A percentile compares a stretch with the other conserved stretches of the same genome.
These are phyloP conservation scores for Theobroma grandiflorum DNA, from an alignment of 441 rosid genomes.

Conservation along the genomic window DNA sequence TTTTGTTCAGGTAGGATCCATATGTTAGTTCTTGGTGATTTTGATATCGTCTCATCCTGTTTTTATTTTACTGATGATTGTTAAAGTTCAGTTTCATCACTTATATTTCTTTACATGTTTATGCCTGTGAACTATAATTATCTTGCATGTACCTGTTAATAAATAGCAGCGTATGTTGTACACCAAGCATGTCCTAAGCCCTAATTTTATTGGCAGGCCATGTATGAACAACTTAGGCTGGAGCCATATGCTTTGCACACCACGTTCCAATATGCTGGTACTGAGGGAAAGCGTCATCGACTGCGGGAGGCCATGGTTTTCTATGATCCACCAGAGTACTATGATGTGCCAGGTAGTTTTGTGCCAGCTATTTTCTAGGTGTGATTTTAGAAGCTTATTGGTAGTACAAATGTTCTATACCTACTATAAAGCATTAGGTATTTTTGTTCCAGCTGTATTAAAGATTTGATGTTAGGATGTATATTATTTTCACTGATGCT, in stretches of 20 bases:
- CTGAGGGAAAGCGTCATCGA: conserved; percentile 98
- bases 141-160: conserved; percentile 22
- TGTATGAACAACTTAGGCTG: conserved; percentile 87
- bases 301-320: conserved; percentile 92
- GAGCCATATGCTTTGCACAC: conserved; percentile 98
- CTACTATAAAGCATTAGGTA: not conserved
- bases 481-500: conserved; percentile 12
- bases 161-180: conserved; percentile 12
- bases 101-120: not conserved
- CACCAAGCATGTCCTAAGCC: conserved; percentile 30
- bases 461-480: conserved; percentile 15
- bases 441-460: not conserved
- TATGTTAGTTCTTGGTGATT: conserved; percentile 17
- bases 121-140: conserved; percentile 19
- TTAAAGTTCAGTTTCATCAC: not conserved
- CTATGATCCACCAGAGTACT: conserved; percentile 93
- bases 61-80: conserved; percentile 8
- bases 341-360: conserved; percentile 77
- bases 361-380: not conserved
- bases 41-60: conserved; percentile 18
- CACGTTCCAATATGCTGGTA: conserved; percentile 98
- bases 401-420: not conserved
- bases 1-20: conserved; percentile 84
- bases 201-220: conserved; percentile 62
- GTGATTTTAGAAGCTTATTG: not conserved